Evolutionary conservation across 2,329 filamentous ascomycete genomes (phyloP), one percentile per base, ranked within the genome.

Genomic region (Leptographium procerum): DNA sequence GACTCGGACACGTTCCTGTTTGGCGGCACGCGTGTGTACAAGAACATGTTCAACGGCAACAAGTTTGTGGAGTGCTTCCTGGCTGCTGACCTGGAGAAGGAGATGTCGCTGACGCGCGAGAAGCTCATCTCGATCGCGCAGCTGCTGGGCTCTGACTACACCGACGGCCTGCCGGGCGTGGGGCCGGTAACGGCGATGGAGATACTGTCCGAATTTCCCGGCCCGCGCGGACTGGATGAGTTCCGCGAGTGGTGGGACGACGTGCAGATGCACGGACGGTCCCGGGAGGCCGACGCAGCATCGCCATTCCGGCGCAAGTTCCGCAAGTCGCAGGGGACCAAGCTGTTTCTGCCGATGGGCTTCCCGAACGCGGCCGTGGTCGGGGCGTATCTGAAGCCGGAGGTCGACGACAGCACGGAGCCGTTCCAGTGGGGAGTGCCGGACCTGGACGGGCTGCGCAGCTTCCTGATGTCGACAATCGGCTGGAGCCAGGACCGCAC

Each of bases 11-110:
- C 87, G 0, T 99, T 99, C 67, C 81, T 99, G 1, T 99, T 99
- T 70, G 95, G 94, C 22, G 95, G 94, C 43, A 99, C 91, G 0
- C 81, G 92, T 22, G 88, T 99, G 26, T 99, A 99, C 78, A 99
- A 99, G 72, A 99, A 99, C 75, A 95, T 99, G 91, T 99, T 99
- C 78, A 99, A 96, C 72, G 87, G 90, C 66, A 94, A 94, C 71
- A 99, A 99, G 69, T 95, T 90, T 66, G 94, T 99, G 48, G 94
- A 99, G 73, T 97, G 94, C 72, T 99, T 97, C 69, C 80, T 99
- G 11, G 75, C 85, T 2, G 77, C 76, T 0, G 94, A 99, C 67
- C 77, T 99, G 0, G 89, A 95, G 66, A 88, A 88, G 65, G 95
- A 99, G 66, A 86, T 96, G 62, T 89, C 88, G 0, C 81, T 99